Percentiles rank a stretch among this genome's conserved stretches.
These are phyloP conservation scores for Aureobasidium sp. DNA, from an alignment of 2,329 filamentous ascomycete genomes.

Conservation along the genomic window DNA sequence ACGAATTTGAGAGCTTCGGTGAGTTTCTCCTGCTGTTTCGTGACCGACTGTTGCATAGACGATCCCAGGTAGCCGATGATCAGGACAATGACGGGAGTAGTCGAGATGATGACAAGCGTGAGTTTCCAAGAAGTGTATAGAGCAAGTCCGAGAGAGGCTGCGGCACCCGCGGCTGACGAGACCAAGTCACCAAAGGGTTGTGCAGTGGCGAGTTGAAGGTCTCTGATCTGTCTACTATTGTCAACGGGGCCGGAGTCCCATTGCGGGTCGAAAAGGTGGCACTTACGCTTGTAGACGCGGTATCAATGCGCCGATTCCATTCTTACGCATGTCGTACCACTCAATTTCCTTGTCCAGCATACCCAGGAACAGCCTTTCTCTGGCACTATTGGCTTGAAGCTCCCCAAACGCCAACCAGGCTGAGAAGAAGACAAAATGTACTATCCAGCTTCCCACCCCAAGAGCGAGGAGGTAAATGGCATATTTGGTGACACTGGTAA, in stretches of 20 bases:
- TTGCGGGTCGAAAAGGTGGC: not conserved
- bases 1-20: conserved; percentile 64
- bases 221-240: conserved; percentile 63
- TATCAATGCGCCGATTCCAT: conserved; percentile 66
- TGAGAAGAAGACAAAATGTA: conserved; percentile 59
- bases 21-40: conserved; percentile 60
- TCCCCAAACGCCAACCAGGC: conserved; percentile 76
- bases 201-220: conserved; percentile 73
- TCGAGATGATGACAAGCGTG: conserved; percentile 69
- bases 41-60: conserved; percentile 58
- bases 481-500: conserved; percentile 51
- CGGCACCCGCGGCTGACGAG: conserved; percentile 55
- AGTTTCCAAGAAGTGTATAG: conserved; percentile 78
- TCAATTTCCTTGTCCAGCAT: conserved; percentile 66
- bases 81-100: conserved; percentile 59
- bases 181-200: conserved; percentile 68
- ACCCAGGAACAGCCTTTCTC: conserved; percentile 57
- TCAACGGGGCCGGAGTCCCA: conserved; percentile 14
- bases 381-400: conserved; percentile 61
- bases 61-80: conserved; percentile 54
- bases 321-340: conserved; percentile 72
- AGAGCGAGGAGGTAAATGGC: conserved; percentile 57
- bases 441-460: conserved; percentile 58
- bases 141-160: conserved; percentile 62
- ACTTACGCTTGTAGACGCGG: conserved; percentile 66